phyloP scores from a whole-genome alignment of 1,284 basidiomycete species.

The Trichosporon sp. region DNA sequence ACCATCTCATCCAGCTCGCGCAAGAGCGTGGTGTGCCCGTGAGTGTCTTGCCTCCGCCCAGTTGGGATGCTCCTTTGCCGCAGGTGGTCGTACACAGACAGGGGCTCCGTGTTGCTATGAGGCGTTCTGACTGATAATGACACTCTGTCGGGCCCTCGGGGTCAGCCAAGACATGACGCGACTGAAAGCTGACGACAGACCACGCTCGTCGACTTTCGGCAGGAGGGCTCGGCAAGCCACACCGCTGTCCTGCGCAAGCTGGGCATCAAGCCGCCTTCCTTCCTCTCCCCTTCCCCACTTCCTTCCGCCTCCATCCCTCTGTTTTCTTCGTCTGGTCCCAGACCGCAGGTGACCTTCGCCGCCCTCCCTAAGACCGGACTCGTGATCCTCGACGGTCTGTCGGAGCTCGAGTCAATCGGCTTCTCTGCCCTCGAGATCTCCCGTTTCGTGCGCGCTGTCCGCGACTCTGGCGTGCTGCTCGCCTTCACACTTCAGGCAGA shows the following conservation, averaged over 20 bases:
- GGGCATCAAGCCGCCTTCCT: constrained; percentile 18
- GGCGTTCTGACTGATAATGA: too few relatives aligned
- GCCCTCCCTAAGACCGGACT: constrained; percentile 26
- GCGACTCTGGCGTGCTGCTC: constrained; percentile 31
- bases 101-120: too few relatives aligned
- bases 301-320: constrained; percentile 37
- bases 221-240: constrained; percentile 43
- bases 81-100: not conserved
- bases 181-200: constrained; percentile 28
- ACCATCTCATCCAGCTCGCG: constrained; percentile 47
- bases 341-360: constrained; percentile 40
- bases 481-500: constrained; percentile 49
- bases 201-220: constrained; percentile 50
- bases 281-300: constrained; percentile 4
- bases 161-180: too few relatives aligned
- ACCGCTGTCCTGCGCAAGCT: constrained; percentile 28
- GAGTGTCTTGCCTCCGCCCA: constrained; percentile 21
- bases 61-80: too few relatives aligned
- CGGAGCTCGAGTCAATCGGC: constrained; percentile 44
- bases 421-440: constrained; percentile 35
- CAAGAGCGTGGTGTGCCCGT: constrained; percentile 34
- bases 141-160: too few relatives aligned
- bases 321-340: constrained; percentile 32
- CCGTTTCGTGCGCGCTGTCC: constrained; percentile 45
- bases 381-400: constrained; percentile 51